Base-by-base conservation (phyloP, 1,139 yeast genomes). In the Wickerhamomyces sp. region DNA sequence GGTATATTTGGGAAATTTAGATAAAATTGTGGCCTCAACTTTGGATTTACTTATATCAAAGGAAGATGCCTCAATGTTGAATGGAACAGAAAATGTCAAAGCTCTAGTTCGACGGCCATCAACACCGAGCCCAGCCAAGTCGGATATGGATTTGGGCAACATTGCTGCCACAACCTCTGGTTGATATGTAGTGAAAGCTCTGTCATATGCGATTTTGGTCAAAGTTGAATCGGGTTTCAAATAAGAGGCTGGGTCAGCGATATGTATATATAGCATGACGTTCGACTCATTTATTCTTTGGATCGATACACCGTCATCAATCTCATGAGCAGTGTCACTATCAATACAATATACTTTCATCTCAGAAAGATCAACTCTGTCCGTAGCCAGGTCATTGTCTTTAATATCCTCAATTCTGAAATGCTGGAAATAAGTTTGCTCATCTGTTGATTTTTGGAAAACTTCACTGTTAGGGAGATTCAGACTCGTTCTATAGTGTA, bases 241-340 rank as follows among this genome's bases (percentile, higher is more conserved):
- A 52, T 68, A 78, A 0, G 94, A 80, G 0, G 88, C 71, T 0
- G 97, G 97, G 57, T 90, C 92, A 1, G 98, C 97, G 44, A 92
- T 78, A 60, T 86, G 96, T 7, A 88, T 70, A 26, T 82, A 74
- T 6, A 90, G 54, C 2, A 65, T 63, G 51, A 67, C 74, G 5
- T 57, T 54, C 1, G 61, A 60, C 0, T 60, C 62, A 2, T 54
- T 57, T 0, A 63, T 44, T 22, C 57, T 58, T 29, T 67, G 66
- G 16, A 92, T 64, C 0, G 96, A 78, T 21, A 92, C 71, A 34
- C 97, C 98, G 60, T 92, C 98, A 60, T 92, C 98, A 45, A 92
- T 85, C 60, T 92, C 98, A 51, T 84, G 83, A 0, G 97, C 96
- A 32, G 72, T 72, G 12, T 70, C 77, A 3, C 83, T 74, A 61